Percentiles rank a stretch among this genome's conserved stretches.
phyloP scores from a whole-genome alignment of 2,329 filamentous ascomycete species.

The Harringtonia aguacate region DNA sequence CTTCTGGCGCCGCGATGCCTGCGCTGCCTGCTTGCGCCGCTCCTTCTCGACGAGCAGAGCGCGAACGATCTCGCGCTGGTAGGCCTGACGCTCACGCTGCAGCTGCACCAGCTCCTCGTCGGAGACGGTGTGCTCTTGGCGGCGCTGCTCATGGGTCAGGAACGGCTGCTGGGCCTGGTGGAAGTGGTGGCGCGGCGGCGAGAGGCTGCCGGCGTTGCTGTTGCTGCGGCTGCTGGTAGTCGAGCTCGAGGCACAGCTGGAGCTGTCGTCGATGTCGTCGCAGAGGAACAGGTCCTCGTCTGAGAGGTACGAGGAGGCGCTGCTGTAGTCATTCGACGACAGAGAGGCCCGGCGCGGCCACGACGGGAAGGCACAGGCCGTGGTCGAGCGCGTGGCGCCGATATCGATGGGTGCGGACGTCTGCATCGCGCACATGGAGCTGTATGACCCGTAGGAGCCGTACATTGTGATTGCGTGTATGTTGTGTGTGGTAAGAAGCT shows the following conservation, averaged over 20 bases:
- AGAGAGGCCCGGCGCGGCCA: constrained; percentile 47
- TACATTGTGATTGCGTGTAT: constrained; percentile 29
- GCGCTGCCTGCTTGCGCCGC: constrained; percentile 30
- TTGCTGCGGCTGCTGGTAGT: constrained; percentile 30
- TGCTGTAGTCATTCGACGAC: constrained; percentile 29
- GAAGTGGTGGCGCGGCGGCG: constrained; percentile 18
- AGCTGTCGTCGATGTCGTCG: constrained; percentile 36
- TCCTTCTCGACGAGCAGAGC: constrained; percentile 44
- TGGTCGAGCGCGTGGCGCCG: constrained; percentile 23
- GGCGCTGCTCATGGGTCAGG: constrained; percentile 3
- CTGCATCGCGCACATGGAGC: constrained; percentile 30
- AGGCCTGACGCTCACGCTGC: constrained; percentile 37
- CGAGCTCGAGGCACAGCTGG: constrained; percentile 32
- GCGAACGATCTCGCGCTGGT: constrained; percentile 42
- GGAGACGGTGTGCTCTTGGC: constrained; percentile 22
- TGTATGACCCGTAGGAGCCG: constrained; percentile 38
- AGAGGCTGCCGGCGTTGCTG: constrained; percentile 33
- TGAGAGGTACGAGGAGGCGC: constrained; percentile 46
- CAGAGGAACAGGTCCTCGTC: constrained; percentile 53
- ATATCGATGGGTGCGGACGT: constrained; percentile 35
- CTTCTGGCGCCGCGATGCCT: constrained; percentile 21
- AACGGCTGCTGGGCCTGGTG: constrained; percentile 16
- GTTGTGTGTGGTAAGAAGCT: constrained; percentile 9
- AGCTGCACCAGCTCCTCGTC: constrained; percentile 38
- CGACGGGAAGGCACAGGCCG: constrained; percentile 44